A percentile compares a stretch with the other conserved stretches of the same genome.
Evolutionary conservation across 495 filamentous ascomycete genomes (phyloP).

Genomic region (Hapsidospora chrysogenum): DNA sequence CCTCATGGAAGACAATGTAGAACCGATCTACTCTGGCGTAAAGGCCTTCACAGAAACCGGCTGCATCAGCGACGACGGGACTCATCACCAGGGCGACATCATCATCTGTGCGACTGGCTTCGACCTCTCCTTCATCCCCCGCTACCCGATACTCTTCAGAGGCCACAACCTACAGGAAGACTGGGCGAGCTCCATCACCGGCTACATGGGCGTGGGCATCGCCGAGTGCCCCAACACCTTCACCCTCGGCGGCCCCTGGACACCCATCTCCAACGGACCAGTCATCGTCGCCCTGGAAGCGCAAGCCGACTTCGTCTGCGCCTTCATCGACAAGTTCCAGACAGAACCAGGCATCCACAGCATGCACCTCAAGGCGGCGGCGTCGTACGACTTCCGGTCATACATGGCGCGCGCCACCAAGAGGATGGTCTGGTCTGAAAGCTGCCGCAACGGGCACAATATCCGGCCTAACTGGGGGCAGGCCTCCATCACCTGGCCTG

Average conservation of each 20-base stretch:
- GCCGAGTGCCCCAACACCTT: constrained; percentile 30
- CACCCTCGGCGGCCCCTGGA: constrained; percentile 29
- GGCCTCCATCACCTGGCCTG: constrained; percentile 29
- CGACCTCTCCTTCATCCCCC: constrained; percentile 40
- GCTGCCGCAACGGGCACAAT: constrained; percentile 25
- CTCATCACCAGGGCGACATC: constrained; percentile 37
- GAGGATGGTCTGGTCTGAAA: constrained; percentile 34
- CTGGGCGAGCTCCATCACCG: constrained; percentile 20
- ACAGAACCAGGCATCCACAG: constrained; percentile 23
- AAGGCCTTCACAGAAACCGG: constrained; percentile 37
- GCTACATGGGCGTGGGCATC: constrained; percentile 29
- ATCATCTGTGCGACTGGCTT: constrained; percentile 62
- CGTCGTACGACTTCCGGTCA: constrained; percentile 25
- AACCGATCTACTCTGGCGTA: constrained; percentile 39
- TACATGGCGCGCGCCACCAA: constrained; percentile 30
- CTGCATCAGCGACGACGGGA: constrained; percentile 38
- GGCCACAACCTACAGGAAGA: constrained; percentile 26
- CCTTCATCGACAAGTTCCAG: constrained; percentile 26
- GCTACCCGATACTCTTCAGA: constrained; percentile 39
- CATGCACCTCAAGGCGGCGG: constrained; percentile 17
- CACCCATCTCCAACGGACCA: constrained; percentile 29
- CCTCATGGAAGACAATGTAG: constrained; percentile 40
- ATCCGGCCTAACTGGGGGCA: too few species aligned
- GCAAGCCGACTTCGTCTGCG: constrained; percentile 26
- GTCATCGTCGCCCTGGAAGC: constrained; percentile 30